Evolutionary conservation across 192 early-diverging fungal species (phyloP), one percentile per base, ranked within the genome.

Genomic region (Coemansia sp.): DNA sequence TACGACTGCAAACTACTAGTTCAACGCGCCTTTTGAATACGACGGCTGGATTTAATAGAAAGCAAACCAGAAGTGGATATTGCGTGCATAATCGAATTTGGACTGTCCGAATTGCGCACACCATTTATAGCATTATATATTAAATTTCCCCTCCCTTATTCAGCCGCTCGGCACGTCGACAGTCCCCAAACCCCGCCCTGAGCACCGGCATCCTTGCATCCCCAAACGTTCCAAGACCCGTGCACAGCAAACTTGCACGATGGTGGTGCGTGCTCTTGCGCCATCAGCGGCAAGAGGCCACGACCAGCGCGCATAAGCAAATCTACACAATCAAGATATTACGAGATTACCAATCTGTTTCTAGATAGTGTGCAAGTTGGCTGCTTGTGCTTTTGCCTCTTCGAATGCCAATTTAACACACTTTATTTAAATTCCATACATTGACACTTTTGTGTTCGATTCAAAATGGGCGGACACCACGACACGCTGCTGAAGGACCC

Each of bases 401-500:
- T 21, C 6, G 46, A 48, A 21, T 48, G 46, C 46, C 19, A 19
- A 48, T 48, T 48, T 48, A n/a, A 21, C 46, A 48, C 7, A 8
- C 46, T 48, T 21, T 24, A 48, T 21, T 48, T 2, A n/a, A 48
- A 48, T 21, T 48, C 46, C 6, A 19, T 16, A n/a, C 6, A n/a
- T 46, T 6, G 16, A 46, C n/a, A 48, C 2, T 48, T 21, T 9
- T 3, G 46, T 48, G 6, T 8, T 9, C 46, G 6, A 48, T 7
- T 45, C 5, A 45, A 62, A 63, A 84, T 84, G 81, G 81, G 72
- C 59, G 81, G 77, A 62, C 75, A 83, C 45, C 50, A 75, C 62
- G 76, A 78, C 6, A 69, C 61, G 14, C 65, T 84, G 57, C 66
- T 84, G 39, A 84, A 79, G 63, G 81, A 84, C 54, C 81, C 81